These are phyloP conservation scores for Phialemoniopsis sp. DNA, from an alignment of 2,329 filamentous ascomycete genomes.

Conservation along the genomic window DNA sequence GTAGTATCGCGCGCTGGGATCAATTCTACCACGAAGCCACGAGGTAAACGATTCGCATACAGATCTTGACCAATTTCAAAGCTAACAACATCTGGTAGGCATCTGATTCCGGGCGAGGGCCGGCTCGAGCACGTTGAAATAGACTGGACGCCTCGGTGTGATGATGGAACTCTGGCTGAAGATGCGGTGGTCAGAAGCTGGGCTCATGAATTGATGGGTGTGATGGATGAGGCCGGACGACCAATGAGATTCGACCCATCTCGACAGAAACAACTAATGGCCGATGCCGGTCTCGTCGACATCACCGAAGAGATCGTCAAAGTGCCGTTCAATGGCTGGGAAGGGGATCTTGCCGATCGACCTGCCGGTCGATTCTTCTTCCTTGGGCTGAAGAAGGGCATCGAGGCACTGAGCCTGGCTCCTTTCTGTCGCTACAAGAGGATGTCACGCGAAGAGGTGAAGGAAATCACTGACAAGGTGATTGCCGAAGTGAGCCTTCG, in stretches of 20 bases:
- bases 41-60: constrained; percentile 40
- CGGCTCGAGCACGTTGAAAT: constrained; percentile 87
- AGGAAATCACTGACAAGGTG: constrained; percentile 57
- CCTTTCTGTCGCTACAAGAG: constrained; percentile 55
- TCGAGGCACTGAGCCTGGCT: constrained; percentile 69
- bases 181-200: constrained; percentile 61
- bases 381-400: constrained; percentile 66
- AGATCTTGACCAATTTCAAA: background rate
- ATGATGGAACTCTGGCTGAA: constrained; percentile 57
- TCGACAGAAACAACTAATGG: constrained; percentile 55
- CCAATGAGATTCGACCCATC: constrained; percentile 56
- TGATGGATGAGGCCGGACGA: constrained; percentile 61
- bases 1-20: constrained; percentile 74
- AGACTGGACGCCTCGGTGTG: constrained; percentile 72
- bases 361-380: constrained; percentile 67
- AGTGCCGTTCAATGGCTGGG: constrained; percentile 73
- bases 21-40: constrained; percentile 68
- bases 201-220: constrained; percentile 64
- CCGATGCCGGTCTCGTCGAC: constrained; percentile 73
- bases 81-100: constrained; percentile 41
- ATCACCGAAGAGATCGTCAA: constrained; percentile 66
- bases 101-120: constrained; percentile 72
- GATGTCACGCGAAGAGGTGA: constrained; percentile 60
- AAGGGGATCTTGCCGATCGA: too few relatives aligned
- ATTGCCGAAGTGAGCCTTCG: constrained; percentile 66